phyloP scores from a whole-genome alignment of 345 rosid genomes.

The Raphanus sativus region DNA sequence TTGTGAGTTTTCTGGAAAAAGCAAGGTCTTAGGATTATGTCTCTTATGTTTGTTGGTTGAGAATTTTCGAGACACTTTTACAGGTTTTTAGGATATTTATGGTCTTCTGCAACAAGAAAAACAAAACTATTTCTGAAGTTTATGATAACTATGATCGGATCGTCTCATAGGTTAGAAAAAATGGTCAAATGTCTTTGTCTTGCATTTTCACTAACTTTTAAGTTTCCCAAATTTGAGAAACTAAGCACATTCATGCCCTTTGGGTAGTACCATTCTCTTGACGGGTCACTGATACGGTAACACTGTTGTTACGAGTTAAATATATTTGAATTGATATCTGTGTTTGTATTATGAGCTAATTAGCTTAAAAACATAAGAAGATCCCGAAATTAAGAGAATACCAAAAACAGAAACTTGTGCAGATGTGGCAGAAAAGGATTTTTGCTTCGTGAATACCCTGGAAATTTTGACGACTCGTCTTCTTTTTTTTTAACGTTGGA shows the following conservation, averaged over 20 bases:
- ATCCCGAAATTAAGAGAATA: too few species aligned
- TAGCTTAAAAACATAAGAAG: too few species aligned
- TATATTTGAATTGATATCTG: too few species aligned
- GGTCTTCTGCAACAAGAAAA: slow-evolving; percentile 6
- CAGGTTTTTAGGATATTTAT: slow-evolving; percentile 29
- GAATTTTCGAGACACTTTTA: slow-evolving; percentile 17
- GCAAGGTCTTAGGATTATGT: slow-evolving; percentile 28
- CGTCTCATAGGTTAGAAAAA: not conserved
- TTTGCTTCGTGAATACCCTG: too few species aligned
- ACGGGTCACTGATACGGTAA: not conserved
- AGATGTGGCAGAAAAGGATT: too few species aligned
- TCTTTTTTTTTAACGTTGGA: too few species aligned
- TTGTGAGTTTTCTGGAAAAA: slow-evolving; percentile 42
- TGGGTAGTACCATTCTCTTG: not conserved
- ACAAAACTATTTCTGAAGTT: not conserved
- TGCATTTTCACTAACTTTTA: not conserved
- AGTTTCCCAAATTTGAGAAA: not conserved
- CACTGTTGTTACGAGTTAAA: not conserved
- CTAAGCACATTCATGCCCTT: not conserved
- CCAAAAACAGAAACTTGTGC: too few species aligned
- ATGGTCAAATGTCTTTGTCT: not conserved
- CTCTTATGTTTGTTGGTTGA: slow-evolving; percentile 28
- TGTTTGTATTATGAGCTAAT: too few species aligned
- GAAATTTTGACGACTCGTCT: too few species aligned
- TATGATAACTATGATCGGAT: not conserved